A percentile compares a stretch with the other conserved stretches of the same genome.
Conservation (phyloP, 1,284 basidiomycete species). For the Irpex lacteus region DNA sequence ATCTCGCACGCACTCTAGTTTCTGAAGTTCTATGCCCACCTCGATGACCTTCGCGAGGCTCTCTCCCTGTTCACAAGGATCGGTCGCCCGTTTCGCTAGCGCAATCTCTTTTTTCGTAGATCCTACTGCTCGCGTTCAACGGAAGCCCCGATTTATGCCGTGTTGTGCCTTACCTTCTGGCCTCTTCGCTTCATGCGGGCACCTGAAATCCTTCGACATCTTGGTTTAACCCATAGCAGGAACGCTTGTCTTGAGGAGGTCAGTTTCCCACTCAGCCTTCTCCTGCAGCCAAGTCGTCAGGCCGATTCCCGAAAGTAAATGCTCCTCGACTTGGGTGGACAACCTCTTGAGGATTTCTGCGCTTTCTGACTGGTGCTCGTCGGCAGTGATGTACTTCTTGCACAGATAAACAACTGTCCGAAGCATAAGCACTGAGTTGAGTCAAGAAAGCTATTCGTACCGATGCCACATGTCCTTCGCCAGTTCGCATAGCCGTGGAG, state of each 20-base stretch:
- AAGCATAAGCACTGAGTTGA: not conserved
- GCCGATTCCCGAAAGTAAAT: no score
- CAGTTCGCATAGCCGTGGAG: conserved; percentile 5
- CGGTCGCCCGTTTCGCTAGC: not conserved
- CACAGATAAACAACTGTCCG: not conserved
- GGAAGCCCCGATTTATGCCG: no score
- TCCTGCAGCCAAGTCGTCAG: no score
- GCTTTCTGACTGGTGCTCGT: not conserved
- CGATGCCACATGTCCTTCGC: not conserved
- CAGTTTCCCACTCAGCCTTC: no score
- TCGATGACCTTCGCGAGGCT: conserved; percentile 2
- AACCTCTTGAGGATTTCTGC: not conserved
- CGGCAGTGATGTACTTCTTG: not conserved
- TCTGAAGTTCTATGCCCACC: conserved; percentile 10
- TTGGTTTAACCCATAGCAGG: not conserved
- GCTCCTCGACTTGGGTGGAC: no score
- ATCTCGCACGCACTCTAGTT: not conserved
- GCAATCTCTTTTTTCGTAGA: conserved; percentile 3
- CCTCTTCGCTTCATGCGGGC: not conserved
- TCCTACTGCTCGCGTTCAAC: no score
- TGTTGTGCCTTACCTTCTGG: not conserved
- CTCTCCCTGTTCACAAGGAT: not conserved
- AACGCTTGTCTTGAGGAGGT: no score
- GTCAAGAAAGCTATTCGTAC: not conserved
- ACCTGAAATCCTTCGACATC: not conserved